Base-by-base conservation (phyloP, 1,284 basidiomycete genomes). In the Ganoderma leucocontextum region DNA sequence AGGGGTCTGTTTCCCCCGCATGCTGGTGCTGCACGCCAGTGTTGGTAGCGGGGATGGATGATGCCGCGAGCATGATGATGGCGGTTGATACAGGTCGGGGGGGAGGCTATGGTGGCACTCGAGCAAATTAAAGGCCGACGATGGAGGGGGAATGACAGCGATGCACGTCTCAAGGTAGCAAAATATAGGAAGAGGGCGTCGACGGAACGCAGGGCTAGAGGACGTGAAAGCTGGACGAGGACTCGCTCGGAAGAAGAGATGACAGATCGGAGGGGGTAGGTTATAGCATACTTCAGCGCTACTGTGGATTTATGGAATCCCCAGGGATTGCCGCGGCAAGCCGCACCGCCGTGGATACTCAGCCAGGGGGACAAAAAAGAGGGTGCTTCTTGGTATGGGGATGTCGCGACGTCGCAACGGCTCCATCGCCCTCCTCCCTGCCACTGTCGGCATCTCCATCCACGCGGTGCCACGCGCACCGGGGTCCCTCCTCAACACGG, bases 1-100 rank as follows among this genome's bases (percentile, higher is more conserved):
- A 77, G 1, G 80, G 75, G 60, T 80, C 79, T 33, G 71, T 59
- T 19, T 76, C 73, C 19, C 64, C 62, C 29, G 62, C 52, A 35
- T 64, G 59, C 55, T 70, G 68, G 12, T 66, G 63, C 39, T 70
- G 68, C 38, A 36, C 35, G 12, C 57, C 49, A 42, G 61, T 41
- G 44, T 36, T 62, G 29, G 63, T 6, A 10, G 66, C 19, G 25
- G 70, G 44, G 4, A 66, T 41, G 8, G 69, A 29, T 0, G 71
- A 59, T 29, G 71, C 53, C 17, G 75, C 75, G 62, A 76, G 70
- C 75, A 76, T 76, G 63, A 55, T 68, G 66, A 39, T 35, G n/a
- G 42, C 25, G n/a, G 47, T 25, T 35, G 61, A n/a, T 35, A 22
- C 44, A 10, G 44, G n/a, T n/a, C n/a, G 6, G n/a, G 44, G 44